These are phyloP conservation scores for Coemansia sp. DNA, from an alignment of 192 early-diverging fungal genomes.

Conservation along the genomic window DNA sequence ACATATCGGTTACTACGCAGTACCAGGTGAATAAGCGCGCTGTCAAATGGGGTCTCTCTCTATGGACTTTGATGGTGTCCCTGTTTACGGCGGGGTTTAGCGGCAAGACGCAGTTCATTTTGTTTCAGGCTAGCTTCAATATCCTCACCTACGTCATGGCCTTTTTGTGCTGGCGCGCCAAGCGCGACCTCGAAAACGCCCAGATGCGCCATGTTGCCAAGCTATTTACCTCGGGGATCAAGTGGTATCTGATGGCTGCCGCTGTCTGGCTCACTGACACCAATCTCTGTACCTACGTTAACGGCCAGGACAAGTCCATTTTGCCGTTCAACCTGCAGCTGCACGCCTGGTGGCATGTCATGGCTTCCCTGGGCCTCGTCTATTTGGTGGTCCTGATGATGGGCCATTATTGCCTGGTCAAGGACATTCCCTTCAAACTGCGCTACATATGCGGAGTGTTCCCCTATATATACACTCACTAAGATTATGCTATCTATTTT, in stretches of 20 bases:
- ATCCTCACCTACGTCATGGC: constrained; percentile 22
- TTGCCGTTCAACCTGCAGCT: constrained; percentile 59
- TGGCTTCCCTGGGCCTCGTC: constrained; percentile 60
- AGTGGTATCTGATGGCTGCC: constrained; percentile 27
- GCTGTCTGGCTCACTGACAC: constrained; percentile 48
- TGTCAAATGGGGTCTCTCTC: constrained; percentile 36
- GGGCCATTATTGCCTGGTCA: constrained; percentile 48
- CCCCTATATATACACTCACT: constrained; percentile 38
- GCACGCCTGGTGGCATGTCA: constrained; percentile 66
- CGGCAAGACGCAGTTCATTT: constrained; percentile 49
- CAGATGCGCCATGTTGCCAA: constrained; percentile 30
- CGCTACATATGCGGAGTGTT: constrained; percentile 27
- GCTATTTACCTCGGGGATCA: constrained; percentile 42
- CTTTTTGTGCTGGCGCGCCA: constrained; percentile 43
- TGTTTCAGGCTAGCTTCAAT: constrained; percentile 53
- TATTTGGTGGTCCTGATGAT: constrained; percentile 60
- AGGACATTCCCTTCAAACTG: constrained; percentile 38
- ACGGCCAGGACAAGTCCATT: constrained; percentile 41
- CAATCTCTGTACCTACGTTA: constrained; percentile 49
- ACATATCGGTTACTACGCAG: constrained; percentile 48
- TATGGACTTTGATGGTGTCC: constrained; percentile 47
- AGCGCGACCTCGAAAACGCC: constrained; percentile 26
- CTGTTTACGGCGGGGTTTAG: constrained; percentile 46
- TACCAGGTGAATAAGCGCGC: constrained; percentile 43
- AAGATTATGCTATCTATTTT: neutral